phyloP scores from a whole-genome alignment of 352 stramenopile species.

The Phytopythium litorale region DNA sequence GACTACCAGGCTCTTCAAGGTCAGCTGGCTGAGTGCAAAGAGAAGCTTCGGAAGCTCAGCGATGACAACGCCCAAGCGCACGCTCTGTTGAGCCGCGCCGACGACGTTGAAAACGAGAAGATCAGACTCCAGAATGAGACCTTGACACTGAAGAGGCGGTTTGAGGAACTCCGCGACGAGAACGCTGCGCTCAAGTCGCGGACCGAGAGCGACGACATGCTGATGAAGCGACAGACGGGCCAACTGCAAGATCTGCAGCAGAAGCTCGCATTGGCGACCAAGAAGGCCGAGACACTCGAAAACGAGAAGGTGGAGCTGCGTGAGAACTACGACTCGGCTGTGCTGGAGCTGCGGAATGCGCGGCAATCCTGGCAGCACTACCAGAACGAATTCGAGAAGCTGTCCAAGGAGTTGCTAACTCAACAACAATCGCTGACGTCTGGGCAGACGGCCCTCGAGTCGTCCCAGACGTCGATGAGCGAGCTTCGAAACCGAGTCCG shows the following conservation, averaged over 20 bases:
- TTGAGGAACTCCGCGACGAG: conserved; percentile 67
- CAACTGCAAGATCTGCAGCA: conserved; percentile 52
- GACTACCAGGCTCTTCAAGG: conserved; percentile 34
- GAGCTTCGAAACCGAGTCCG: conserved; percentile 59
- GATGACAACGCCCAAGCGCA: conserved; percentile 36
- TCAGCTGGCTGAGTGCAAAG: conserved; percentile 43
- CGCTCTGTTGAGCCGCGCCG: conserved; percentile 35
- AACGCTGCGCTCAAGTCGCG: conserved; percentile 55
- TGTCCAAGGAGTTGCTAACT: conserved; percentile 52
- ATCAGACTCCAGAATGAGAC: conserved; percentile 58
- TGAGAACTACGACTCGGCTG: conserved; percentile 45
- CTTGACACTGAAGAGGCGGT: conserved; percentile 41
- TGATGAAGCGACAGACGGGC: conserved; percentile 39
- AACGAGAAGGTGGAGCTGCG: conserved; percentile 54
- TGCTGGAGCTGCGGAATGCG: conserved; percentile 51
- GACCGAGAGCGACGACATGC: conserved; percentile 38
- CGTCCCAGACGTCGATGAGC: conserved; percentile 45
- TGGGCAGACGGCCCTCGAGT: conserved; percentile 50
- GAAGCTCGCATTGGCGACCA: conserved; percentile 25
- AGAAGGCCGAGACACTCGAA: conserved; percentile 30
- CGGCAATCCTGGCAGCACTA: conserved; percentile 64
- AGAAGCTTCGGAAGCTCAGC: conserved; percentile 35
- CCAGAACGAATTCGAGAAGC: conserved; percentile 71
- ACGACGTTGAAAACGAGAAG: conserved; percentile 67
- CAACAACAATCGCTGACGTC: conserved; percentile 62